Evolutionary conservation across 2,329 filamentous ascomycete genomes (phyloP), one percentile per base, ranked within the genome.

Genomic region (Penicillium fuscoglaucum): DNA sequence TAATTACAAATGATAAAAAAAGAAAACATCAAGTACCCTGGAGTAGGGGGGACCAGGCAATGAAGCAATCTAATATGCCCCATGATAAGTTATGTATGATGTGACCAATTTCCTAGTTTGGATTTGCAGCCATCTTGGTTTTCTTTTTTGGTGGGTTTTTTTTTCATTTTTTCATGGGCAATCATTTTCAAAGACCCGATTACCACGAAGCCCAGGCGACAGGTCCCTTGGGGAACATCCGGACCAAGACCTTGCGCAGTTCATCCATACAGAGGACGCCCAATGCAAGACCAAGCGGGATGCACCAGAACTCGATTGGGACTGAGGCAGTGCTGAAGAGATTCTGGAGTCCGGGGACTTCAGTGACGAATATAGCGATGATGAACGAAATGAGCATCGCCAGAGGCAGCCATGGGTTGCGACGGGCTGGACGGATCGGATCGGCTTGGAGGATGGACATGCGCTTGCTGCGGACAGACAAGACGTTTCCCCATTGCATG

Each of bases 351-450:
- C 80, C 80, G 0, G 80, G 81, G 0, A 79, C 79, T 57, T 84
- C 79, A 0, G 81, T 83, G 9, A 83, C 81, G 43, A 84, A 83
- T 9, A 84, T 72, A 7, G 82, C 82, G 59, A 84, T 83, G 3
- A 72, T 73, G 0, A 84, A 64, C 3, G 79, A 81, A 12, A 83
- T 76, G 6, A 76, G 43, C 61, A 82, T 80, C 40, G 79, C 75
- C 1, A 78, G 69, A 1, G 81, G 62, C 17, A 84, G 66, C 80
- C 79, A 83, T 0, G 78, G 80, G 57, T 84, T 84, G 15, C 80
- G 78, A 3, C 80, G 72, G 60, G 77, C 66, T 59, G 77, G 73
- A 24, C 74, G 75, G 4, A 83, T 68, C 0, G 82, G 82, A 50
- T 82, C 79, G 0, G 81, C 80, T 61, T 84, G 80, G 28, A 84